Conservation (phyloP, 805 yeast species). For the Monosporozyma servazzii region DNA sequence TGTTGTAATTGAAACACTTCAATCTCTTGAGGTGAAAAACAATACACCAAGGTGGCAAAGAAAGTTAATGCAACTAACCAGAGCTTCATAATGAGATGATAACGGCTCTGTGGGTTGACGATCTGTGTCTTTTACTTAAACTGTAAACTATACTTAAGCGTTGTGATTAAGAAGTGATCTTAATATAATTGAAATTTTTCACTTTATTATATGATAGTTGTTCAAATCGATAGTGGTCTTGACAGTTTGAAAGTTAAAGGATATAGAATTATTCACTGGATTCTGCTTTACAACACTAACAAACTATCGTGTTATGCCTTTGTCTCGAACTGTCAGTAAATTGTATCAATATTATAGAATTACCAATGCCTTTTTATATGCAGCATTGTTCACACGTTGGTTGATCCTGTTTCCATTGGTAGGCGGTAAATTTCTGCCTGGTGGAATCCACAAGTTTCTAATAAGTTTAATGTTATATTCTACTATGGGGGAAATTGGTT, state of each 20-base stretch:
- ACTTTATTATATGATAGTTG: neutral
- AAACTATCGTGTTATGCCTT: neutral
- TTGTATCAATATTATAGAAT: slow-evolving; percentile 25
- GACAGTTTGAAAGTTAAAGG: neutral
- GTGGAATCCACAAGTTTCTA: slow-evolving; percentile 62
- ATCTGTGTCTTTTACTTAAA: neutral
- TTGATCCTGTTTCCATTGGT: slow-evolving; percentile 50
- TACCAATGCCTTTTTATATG: slow-evolving; percentile 17
- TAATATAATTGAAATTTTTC: neutral
- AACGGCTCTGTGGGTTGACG: neutral
- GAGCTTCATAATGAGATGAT: slow-evolving; percentile 1
- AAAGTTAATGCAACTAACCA: neutral
- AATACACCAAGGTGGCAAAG: slow-evolving; percentile 31
- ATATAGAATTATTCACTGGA: neutral
- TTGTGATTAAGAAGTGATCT: neutral
- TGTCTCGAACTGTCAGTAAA: slow-evolving; percentile 5
- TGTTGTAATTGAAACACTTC: slow-evolving; percentile 72
- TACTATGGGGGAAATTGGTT: slow-evolving; percentile 16
- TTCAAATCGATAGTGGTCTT: neutral
- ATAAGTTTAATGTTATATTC: slow-evolving; percentile 18
- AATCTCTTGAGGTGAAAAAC: slow-evolving; percentile 57
- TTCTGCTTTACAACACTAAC: neutral
- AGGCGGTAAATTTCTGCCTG: slow-evolving; percentile 57
- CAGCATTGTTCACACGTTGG: slow-evolving; percentile 35
- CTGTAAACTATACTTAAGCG: neutral